Evolutionary conservation across 768 basidiomycete genomes (phyloP).

Genomic region (Mycena capillaripes): DNA sequence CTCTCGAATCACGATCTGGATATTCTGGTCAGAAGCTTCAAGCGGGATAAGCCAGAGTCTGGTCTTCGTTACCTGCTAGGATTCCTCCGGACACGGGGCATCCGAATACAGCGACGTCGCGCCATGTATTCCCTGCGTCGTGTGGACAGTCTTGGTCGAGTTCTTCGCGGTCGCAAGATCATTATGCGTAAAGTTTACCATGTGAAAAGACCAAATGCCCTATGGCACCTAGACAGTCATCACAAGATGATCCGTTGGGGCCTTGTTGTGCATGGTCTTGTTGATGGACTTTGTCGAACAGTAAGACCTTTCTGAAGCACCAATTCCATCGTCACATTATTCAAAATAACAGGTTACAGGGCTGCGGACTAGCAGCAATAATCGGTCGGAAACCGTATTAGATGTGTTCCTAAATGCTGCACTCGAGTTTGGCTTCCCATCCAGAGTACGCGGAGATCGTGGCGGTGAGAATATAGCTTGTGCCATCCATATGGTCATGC

Average conservation of each 20-base stretch:
- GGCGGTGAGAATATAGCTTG: constrained; percentile 45
- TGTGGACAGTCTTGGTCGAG: constrained; percentile 39
- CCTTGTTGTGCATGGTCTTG: constrained; percentile 44
- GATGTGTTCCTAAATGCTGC: constrained; percentile 19
- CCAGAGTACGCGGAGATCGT: constrained; percentile 40
- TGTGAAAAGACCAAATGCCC: constrained; percentile 33
- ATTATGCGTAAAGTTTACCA: constrained; percentile 36
- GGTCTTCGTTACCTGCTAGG: constrained; percentile 44
- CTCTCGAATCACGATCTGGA: constrained; percentile 1
- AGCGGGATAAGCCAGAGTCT: constrained; percentile 37
- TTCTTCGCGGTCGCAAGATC: constrained; percentile 25
- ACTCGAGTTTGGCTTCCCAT: constrained; percentile 26
- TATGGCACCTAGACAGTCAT: constrained; percentile 45
- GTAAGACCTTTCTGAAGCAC: constrained; percentile 29
- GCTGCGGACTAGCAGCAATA: constrained; percentile 30
- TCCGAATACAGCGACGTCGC: constrained; percentile 36
- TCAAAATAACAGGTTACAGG: constrained; percentile 32
- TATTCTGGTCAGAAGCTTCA: constrained; percentile 16
- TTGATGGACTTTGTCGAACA: constrained; percentile 47
- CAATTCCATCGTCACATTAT: no score
- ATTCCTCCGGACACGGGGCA: constrained; percentile 35
- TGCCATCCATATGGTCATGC: background rate
- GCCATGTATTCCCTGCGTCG: constrained; percentile 32
- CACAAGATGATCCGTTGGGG: constrained; percentile 47
- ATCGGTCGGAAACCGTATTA: background rate